Percentiles rank a stretch among this genome's conserved stretches.
Conservation (phyloP, 73 alveolate species). For the Paramecium caudatum region DNA sequence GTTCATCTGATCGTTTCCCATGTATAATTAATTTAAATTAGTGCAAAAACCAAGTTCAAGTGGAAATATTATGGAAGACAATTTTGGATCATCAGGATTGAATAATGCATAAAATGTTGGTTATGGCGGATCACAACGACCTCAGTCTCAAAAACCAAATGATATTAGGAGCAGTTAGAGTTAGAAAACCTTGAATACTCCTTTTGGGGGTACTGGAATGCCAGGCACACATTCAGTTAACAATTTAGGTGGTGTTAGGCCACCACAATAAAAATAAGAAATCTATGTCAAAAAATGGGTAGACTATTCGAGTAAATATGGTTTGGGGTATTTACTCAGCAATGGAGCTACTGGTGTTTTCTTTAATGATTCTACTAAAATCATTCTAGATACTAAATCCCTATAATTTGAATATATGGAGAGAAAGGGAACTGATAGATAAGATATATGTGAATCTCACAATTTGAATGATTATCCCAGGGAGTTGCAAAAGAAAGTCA, state of each 20-base stretch:
- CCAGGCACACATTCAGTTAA: background rate
- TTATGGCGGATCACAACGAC: slow-evolving; percentile 36
- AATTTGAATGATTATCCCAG: slow-evolving; percentile 73
- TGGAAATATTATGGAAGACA: slow-evolving; percentile 60
- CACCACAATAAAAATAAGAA: slow-evolving; percentile 16
- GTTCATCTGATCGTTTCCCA: slow-evolving; percentile 63
- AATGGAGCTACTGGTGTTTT: slow-evolving; percentile 84
- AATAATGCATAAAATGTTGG: slow-evolving; percentile 49
- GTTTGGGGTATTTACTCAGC: slow-evolving; percentile 83
- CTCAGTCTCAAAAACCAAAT: slow-evolving; percentile 59
- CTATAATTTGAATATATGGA: slow-evolving; percentile 72
- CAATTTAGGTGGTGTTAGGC: background rate
- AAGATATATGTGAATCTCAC: slow-evolving; percentile 67
- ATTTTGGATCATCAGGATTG: slow-evolving; percentile 26
- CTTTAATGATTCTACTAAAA: slow-evolving; percentile 87
- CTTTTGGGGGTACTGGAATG: slow-evolving; percentile 63
- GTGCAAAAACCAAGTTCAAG: slow-evolving; percentile 67
- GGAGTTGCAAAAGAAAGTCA: slow-evolving; percentile 75
- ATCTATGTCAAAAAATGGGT: slow-evolving; percentile 86
- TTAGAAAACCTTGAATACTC: slow-evolving; percentile 23
- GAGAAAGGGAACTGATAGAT: slow-evolving; percentile 73
- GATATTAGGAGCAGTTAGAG: slow-evolving; percentile 60
- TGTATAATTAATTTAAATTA: background rate
- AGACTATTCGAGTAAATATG: slow-evolving; percentile 87
- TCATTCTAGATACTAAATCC: slow-evolving; percentile 75